Percentiles rank a stretch among this genome's conserved stretches.
These are phyloP conservation scores for Phytophthora agathidicida DNA, from an alignment of 352 stramenopile species.

Conservation along the genomic window DNA sequence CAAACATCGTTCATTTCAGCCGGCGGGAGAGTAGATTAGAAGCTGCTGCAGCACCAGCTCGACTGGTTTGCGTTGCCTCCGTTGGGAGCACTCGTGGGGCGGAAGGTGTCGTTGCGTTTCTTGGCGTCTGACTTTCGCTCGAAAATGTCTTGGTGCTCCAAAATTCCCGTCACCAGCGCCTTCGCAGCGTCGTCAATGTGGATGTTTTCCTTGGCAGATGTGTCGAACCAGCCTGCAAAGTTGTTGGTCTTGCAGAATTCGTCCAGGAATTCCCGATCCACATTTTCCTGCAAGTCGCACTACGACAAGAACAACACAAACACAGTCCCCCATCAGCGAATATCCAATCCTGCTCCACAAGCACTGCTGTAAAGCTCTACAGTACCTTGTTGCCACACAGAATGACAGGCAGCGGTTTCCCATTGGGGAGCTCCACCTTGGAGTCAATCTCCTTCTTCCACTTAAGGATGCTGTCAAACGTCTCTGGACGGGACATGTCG, in stretches of 20 bases:
- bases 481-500: conserved; percentile 92
- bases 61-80: conserved; percentile 44
- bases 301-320: conserved; percentile 23
- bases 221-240: conserved; percentile 93
- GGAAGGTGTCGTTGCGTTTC: conserved; percentile 77
- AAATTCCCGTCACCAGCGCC: conserved; percentile 77
- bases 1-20: conserved; percentile 9
- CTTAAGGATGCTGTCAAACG: conserved; percentile 91
- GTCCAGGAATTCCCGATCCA: conserved; percentile 82
- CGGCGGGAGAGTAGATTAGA: conserved; percentile 42
- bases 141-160: conserved; percentile 89
- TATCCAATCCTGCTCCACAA: no score
- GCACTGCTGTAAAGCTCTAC: no score
- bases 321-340: not conserved
- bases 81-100: conserved; percentile 62
- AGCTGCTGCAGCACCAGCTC: conserved; percentile 89
- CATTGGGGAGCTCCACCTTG: conserved; percentile 92
- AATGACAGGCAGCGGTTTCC: conserved; percentile 90
- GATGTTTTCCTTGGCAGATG: conserved; percentile 93
- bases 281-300: conserved; percentile 86
- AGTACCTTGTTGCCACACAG: conserved; percentile 95
- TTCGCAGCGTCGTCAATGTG: conserved; percentile 91
- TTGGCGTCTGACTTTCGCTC: conserved; percentile 79
- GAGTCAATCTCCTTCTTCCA: conserved; percentile 96
- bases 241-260: conserved; percentile 91